Evolutionary conservation across 345 rosid species (phyloP).

Genomic region (Theobroma cacao): DNA sequence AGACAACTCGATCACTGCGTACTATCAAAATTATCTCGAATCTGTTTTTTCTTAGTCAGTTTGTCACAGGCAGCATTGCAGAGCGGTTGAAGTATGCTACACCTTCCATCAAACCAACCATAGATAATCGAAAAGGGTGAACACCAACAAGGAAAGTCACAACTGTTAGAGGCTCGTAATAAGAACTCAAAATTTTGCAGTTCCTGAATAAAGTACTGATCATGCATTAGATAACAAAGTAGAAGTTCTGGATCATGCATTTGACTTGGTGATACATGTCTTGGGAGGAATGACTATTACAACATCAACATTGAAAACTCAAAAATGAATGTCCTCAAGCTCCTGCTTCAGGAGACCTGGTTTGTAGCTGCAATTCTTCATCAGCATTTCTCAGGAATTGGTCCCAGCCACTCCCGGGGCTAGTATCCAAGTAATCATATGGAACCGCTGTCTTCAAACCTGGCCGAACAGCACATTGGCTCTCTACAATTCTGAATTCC

Average conservation of each 20-base stretch:
- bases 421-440: conserved; percentile 61
- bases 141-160: no score
- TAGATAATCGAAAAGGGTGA: no score
- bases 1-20: no score
- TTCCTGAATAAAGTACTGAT: background rate
- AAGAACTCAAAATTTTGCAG: background rate
- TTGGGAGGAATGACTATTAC: no score
- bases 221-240: no score
- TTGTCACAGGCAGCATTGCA: no score
- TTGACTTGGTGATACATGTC: background rate
- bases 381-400: conserved; percentile 63
- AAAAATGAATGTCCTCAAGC: background rate
- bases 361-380: conserved; percentile 39
- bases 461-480: conserved; percentile 49
- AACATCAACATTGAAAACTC: background rate
- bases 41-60: no score
- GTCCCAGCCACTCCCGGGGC: conserved; percentile 81
- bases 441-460: conserved; percentile 74
- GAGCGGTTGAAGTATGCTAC: no score
- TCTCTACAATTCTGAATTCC: conserved; percentile 70
- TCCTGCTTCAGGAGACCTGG: conserved; percentile 18
- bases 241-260: background rate
- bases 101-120: no score
- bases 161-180: no score
- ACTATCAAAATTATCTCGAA: no score